These are phyloP conservation scores for Irpex sp. DNA, from an alignment of 1,284 basidiomycete genomes.

Conservation along the genomic window DNA sequence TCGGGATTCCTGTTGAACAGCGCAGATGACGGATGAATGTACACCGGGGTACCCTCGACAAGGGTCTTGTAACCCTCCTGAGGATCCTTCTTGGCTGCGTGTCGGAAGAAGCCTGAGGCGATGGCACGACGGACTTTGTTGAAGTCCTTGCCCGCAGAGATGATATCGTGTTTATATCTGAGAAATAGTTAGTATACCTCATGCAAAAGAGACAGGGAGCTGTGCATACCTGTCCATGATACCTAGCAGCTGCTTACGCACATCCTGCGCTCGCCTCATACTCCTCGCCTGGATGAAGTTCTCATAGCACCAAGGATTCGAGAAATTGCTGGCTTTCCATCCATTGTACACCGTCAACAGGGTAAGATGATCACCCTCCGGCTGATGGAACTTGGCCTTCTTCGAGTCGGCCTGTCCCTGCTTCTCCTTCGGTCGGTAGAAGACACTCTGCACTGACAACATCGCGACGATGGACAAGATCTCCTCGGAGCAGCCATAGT, in stretches of 20 bases:
- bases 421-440: constrained; percentile 98
- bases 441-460: constrained; percentile 95
- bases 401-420: constrained; percentile 98
- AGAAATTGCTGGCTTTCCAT: constrained; percentile 95
- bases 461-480: constrained; percentile 97
- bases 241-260: constrained; percentile 93
- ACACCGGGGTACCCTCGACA: constrained; percentile 96
- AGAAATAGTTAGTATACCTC: neutral
- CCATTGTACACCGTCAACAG: constrained; percentile 96
- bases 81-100: constrained; percentile 94
- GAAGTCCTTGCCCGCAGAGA: constrained; percentile 89
- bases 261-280: constrained; percentile 97
- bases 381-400: constrained; percentile 98
- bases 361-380: constrained; percentile 96
- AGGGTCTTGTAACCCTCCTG: constrained; percentile 98
- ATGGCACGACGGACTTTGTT: constrained; percentile 94
- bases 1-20: constrained; percentile 92
- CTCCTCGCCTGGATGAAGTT: constrained; percentile 98
- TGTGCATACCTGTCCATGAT: constrained; percentile 91
- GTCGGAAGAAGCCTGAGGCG: constrained; percentile 94
- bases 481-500: constrained; percentile 95
- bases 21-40: constrained; percentile 96
- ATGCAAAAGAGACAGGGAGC: constrained; percentile 13
- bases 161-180: constrained; percentile 93
- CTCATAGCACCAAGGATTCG: constrained; percentile 95